Conservation (phyloP, 2,329 filamentous ascomycete genomes). For the Coniella vitis region DNA sequence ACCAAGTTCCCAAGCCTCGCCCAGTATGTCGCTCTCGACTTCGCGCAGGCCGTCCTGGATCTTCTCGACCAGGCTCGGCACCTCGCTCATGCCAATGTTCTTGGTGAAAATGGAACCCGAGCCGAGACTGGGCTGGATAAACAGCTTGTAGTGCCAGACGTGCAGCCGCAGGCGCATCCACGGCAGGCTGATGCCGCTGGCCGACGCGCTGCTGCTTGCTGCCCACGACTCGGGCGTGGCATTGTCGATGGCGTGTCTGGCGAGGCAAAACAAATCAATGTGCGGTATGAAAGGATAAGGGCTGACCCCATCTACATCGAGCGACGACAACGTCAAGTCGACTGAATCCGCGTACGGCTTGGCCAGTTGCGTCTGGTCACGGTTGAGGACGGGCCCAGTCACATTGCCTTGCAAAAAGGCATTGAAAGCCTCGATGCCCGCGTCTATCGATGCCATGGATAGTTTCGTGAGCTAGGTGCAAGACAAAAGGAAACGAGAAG, state of each 20-base stretch:
- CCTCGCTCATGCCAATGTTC: slow-evolving; percentile 52
- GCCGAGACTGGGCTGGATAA: slow-evolving; percentile 50
- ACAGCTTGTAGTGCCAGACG: slow-evolving; percentile 59
- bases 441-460: slow-evolving; percentile 24
- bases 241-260: slow-evolving; percentile 41
- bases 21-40: slow-evolving; percentile 33
- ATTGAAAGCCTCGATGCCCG: slow-evolving; percentile 64
- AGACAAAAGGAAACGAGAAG: not conserved
- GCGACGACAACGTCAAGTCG: slow-evolving; percentile 55
- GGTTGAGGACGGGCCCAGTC: slow-evolving; percentile 71
- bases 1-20: slow-evolving; percentile 14
- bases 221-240: slow-evolving; percentile 30
- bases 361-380: slow-evolving; percentile 11
- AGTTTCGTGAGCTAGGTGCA: not conserved
- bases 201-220: not conserved
- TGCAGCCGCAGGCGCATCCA: slow-evolving; percentile 68
- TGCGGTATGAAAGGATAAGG: slow-evolving; percentile 79
- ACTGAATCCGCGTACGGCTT: slow-evolving; percentile 22
- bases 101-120: slow-evolving; percentile 49
- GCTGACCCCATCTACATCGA: slow-evolving; percentile 78
- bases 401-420: slow-evolving; percentile 82
- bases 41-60: slow-evolving; percentile 38
- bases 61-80: slow-evolving; percentile 46
- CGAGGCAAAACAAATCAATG: slow-evolving; percentile 76
- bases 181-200: slow-evolving; percentile 28